Evolutionary conservation across 768 basidiomycete genomes (phyloP).

Genomic region (Kwoniella europaea): DNA sequence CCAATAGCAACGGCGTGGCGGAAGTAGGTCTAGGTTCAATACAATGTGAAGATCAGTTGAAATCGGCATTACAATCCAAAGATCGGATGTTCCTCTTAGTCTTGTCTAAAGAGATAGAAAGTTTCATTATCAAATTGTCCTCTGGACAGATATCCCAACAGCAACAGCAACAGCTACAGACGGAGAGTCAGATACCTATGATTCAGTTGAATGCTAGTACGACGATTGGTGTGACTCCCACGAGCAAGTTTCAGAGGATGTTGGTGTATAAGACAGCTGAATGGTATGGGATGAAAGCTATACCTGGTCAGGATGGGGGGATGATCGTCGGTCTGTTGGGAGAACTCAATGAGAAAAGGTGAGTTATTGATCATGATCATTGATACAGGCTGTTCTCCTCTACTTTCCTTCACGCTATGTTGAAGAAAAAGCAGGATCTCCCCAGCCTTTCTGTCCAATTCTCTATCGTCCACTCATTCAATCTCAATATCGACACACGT

Average conservation of each 20-base stretch:
- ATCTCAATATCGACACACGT: too few species aligned
- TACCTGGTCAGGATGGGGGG: slow-evolving; percentile 32
- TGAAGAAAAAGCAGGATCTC: too few species aligned
- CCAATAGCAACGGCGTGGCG: slow-evolving; percentile 20
- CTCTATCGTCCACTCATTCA: too few species aligned
- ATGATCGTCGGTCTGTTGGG: slow-evolving; percentile 43
- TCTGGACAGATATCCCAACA: not conserved
- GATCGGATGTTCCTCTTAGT: slow-evolving; percentile 50
- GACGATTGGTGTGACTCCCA: slow-evolving; percentile 13
- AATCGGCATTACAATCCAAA: slow-evolving; percentile 36
- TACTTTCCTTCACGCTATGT: too few species aligned
- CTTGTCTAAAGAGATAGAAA: slow-evolving; percentile 46
- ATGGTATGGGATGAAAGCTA: slow-evolving; percentile 54
- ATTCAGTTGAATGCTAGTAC: slow-evolving; percentile 23
- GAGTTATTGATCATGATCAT: slow-evolving; percentile 5
- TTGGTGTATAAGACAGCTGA: slow-evolving; percentile 54
- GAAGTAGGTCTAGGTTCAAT: slow-evolving; percentile 39
- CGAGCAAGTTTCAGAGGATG: slow-evolving; percentile 53
- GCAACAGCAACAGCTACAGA: not conserved
- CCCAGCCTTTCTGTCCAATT: too few species aligned
- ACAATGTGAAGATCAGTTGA: slow-evolving; percentile 44
- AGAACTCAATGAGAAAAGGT: slow-evolving; percentile 40
- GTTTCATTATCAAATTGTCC: slow-evolving; percentile 28
- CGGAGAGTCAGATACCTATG: slow-evolving; percentile 14
- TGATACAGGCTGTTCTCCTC: not conserved